Conservation (phyloP, 2,329 filamentous ascomycete genomes). For the Exophiala sp. region DNA sequence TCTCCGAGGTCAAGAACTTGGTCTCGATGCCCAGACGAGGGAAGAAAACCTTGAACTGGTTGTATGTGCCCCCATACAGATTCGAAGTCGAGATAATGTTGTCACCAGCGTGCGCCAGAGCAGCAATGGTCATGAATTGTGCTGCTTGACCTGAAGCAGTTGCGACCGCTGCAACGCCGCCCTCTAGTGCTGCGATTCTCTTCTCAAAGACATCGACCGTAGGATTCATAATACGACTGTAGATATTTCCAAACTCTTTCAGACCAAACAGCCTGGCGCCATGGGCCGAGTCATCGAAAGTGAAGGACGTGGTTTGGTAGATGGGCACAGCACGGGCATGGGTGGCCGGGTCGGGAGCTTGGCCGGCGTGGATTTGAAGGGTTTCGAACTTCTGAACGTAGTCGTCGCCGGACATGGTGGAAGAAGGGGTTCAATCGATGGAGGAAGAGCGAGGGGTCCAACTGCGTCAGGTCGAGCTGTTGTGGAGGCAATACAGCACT, state of each 20-base stretch:
- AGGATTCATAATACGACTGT: constrained; percentile 93
- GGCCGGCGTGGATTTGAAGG: constrained; percentile 77
- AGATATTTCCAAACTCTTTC: constrained; percentile 96
- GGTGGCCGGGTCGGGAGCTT: constrained; percentile 71
- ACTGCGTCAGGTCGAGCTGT: background rate
- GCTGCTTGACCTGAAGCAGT: constrained; percentile 76
- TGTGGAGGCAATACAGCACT: too few relatives aligned
- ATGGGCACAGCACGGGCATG: constrained; percentile 91
- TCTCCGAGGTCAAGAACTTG: constrained; percentile 69
- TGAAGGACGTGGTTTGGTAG: constrained; percentile 88
- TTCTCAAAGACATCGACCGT: constrained; percentile 96
- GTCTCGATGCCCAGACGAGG: constrained; percentile 72
- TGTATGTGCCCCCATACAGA: constrained; percentile 87
- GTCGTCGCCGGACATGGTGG: constrained; percentile 34
- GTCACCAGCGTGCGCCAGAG: constrained; percentile 73
- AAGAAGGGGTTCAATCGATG: background rate
- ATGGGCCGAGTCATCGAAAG: constrained; percentile 94
- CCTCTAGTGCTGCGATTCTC: constrained; percentile 52
- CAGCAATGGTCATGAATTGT: constrained; percentile 76
- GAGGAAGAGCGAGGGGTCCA: background rate
- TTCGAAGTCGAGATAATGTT: constrained; percentile 84
- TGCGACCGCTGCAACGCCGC: constrained; percentile 58
- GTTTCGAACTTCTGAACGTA: constrained; percentile 64
- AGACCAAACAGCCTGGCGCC: constrained; percentile 92
- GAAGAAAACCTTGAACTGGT: constrained; percentile 83